Percentiles rank a stretch among this genome's conserved stretches.
These are phyloP conservation scores for Arthroderma uncinatum DNA, from an alignment of 2,329 filamentous ascomycete genomes.

Conservation along the genomic window DNA sequence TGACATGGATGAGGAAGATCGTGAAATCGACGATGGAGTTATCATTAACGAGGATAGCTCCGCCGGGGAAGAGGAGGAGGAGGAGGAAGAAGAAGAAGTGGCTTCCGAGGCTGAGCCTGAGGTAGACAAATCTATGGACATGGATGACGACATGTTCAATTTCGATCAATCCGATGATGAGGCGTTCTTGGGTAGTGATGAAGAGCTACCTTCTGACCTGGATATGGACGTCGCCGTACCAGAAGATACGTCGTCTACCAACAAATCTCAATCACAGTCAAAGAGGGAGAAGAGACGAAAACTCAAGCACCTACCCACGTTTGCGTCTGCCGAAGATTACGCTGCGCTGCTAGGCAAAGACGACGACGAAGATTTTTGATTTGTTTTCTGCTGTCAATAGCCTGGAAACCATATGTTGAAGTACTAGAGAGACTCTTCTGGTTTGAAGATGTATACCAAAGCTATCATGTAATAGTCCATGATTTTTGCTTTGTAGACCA, in stretches of 20 bases:
- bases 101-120: constrained; percentile 21
- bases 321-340: constrained; percentile 90
- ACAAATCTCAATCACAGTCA: constrained; percentile 31
- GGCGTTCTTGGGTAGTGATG: constrained; percentile 43
- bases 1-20: constrained; percentile 26
- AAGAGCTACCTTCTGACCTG: constrained; percentile 43
- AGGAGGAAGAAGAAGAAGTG: constrained; percentile 9
- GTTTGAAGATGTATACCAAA: background rate
- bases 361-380: constrained; percentile 2
- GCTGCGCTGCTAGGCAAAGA: constrained; percentile 70
- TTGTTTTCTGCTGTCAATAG: too few relatives aligned
- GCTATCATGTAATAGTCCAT: background rate
- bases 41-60: constrained; percentile 12
- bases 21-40: constrained; percentile 23
- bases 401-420: too few relatives aligned
- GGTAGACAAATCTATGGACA: constrained; percentile 37
- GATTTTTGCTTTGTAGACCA: background rate
- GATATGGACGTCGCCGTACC: constrained; percentile 30
- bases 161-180: constrained; percentile 38
- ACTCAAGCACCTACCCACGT: constrained; percentile 79
- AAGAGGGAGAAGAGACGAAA: constrained; percentile 60
- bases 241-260: constrained; percentile 33
- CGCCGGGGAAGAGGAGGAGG: constrained; percentile 17
- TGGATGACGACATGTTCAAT: constrained; percentile 41
- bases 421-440: background rate